Conservation (phyloP, 495 filamentous ascomycete species). For the Neurospora hispaniola region DNA sequence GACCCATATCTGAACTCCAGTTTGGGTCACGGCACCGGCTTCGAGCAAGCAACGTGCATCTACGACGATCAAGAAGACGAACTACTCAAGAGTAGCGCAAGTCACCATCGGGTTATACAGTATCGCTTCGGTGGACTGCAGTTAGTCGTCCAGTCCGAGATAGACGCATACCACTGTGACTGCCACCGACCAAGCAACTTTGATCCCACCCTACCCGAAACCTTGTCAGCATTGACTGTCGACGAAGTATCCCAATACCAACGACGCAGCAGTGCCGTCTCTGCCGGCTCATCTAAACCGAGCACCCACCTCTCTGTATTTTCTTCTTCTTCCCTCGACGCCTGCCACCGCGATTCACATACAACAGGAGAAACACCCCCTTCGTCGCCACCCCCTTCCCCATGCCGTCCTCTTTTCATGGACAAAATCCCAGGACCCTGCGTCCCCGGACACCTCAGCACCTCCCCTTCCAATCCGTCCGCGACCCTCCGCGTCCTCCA, state of each 20-base stretch:
- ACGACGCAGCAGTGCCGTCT: neutral
- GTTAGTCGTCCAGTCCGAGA: conserved; percentile 16
- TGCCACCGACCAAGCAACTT: conserved; percentile 2
- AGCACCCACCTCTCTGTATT: neutral
- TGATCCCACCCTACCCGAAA: neutral
- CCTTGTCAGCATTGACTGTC: neutral
- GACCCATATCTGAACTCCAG: conserved; percentile 4
- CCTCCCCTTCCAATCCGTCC: neutral
- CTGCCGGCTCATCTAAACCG: neutral
- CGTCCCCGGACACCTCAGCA: no score
- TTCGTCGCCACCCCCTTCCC: neutral
- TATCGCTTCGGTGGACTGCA: conserved; percentile 14
- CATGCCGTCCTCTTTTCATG: neutral
- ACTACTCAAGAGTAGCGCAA: conserved; percentile 8
- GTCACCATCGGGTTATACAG: conserved; percentile 18
- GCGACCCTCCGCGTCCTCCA: conserved; percentile 5
- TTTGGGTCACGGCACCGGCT: conserved; percentile 12
- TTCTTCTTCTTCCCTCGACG: neutral
- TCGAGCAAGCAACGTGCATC: conserved; percentile 14
- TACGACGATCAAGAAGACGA: conserved; percentile 6
- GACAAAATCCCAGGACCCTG: neutral
- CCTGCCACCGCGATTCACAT: neutral
- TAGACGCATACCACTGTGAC: conserved; percentile 14
- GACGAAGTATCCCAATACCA: neutral
- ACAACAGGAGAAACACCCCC: neutral